A percentile compares a stretch with the other conserved stretches of the same genome.
Conservation (phyloP, 2,329 filamentous ascomycete genomes). For the Cladobotryum protrusum region DNA sequence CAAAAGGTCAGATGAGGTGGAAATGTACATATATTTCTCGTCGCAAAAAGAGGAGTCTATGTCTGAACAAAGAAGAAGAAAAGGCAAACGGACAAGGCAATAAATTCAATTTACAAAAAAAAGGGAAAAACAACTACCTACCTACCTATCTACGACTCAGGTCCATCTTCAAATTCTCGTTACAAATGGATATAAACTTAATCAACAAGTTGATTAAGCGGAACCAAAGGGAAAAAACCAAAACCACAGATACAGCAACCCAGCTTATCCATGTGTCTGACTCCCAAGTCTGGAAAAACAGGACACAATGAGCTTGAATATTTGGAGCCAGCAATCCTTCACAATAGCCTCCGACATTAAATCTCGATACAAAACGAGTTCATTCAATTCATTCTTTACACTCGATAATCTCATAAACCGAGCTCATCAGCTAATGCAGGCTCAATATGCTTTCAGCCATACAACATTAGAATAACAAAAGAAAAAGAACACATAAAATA, state of each 20-base stretch:
- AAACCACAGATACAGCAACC: too few relatives aligned
- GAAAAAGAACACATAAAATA: constrained; percentile 7
- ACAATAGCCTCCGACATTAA: background rate
- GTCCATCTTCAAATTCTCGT: too few relatives aligned
- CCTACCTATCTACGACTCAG: too few relatives aligned
- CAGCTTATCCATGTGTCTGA: too few relatives aligned
- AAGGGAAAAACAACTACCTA: too few relatives aligned
- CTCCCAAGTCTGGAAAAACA: too few relatives aligned
- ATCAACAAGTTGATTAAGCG: too few relatives aligned
- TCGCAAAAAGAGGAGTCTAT: background rate
- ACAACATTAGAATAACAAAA: constrained; percentile 2
- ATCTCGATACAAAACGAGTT: background rate
- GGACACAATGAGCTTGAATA: too few relatives aligned
- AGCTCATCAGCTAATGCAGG: background rate
- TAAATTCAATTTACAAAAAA: background rate
- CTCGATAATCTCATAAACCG: constrained; percentile 1
- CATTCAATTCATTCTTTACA: constrained; percentile 3
- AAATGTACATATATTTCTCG: constrained; percentile 11
- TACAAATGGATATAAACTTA: too few relatives aligned
- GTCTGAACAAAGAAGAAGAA: background rate
- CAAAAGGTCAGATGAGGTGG: background rate
- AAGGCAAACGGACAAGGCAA: background rate
- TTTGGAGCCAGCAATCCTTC: too few relatives aligned
- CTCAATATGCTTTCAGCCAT: background rate
- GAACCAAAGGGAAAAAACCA: too few relatives aligned